Base-by-base conservation (phyloP, 768 basidiomycete species). In the Rhodotorula kratochvilovae region DNA sequence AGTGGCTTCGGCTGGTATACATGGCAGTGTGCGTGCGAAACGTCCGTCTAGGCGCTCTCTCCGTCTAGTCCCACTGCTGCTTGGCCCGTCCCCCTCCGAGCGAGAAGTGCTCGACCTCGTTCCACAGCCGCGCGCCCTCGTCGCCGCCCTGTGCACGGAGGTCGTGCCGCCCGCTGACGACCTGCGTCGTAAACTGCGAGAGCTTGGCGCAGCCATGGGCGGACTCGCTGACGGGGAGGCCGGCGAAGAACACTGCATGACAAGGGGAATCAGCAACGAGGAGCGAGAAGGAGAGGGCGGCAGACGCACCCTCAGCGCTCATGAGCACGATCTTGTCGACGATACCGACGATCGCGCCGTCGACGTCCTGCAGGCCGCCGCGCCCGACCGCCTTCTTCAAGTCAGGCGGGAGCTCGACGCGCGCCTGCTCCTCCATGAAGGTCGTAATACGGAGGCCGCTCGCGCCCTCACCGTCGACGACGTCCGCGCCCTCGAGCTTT, bases 141-240 rank as follows among this genome's bases (percentile, higher is more conserved):
- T 36, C 61, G 21, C 25, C 31, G 21, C 39, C 50, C 11, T 51
- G 35, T 13, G 36, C 59, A 39, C 42, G 42, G 67, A 68, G 68
- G 61, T 80, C 78, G 57, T 72, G 74, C 58, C 86, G 81, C 31
- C 76, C 81, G 23, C 84, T 82, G 23, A 85, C 70, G 21, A 87
- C 82, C 66, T 86, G 84, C 64, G 79, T 83, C 6, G 85, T 85
- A 77, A 86, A 85, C 23, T 84, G 84, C 68, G 84, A 85, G 64
- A 54, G 61, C 15, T 58, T 39, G 46, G 31, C 35, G 57, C 46
- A 43, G 42, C 29, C 65, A 2, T 11, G 16, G 23, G 7, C 1
- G 48, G 57, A 56, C 33, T 58, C 48, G 33, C 48, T 43, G 21
- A 70, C 42, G 11, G 68, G 63, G 5, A 70, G 31, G 19, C 68